phyloP scores from a whole-genome alignment of 148 eudicot species.

The Fagopyrum tataricum region DNA sequence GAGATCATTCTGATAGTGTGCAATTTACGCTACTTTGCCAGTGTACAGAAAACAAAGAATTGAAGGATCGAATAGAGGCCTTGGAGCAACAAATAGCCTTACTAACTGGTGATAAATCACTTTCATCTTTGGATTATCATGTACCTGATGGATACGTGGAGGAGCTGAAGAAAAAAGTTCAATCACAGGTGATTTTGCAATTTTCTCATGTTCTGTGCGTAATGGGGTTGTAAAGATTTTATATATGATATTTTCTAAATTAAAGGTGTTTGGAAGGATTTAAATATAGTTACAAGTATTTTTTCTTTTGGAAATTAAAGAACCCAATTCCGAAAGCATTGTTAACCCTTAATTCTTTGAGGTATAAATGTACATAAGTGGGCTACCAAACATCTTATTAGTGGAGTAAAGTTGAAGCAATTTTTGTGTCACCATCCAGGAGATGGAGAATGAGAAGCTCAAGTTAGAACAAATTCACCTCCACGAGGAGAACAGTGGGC shows the following conservation, averaged over 20 bases:
- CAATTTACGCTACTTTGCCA: conserved; percentile 24
- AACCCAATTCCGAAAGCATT: no score
- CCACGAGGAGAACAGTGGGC: conserved; percentile 75
- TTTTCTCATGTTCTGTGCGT: not conserved
- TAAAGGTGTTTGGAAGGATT: no score
- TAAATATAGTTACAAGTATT: no score
- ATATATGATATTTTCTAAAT: no score
- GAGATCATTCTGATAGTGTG: not conserved
- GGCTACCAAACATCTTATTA: not conserved
- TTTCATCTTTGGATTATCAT: conserved; percentile 27
- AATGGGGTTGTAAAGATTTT: no score
- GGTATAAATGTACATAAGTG: not conserved
- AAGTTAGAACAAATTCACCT: conserved; percentile 67
- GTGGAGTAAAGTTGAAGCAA: not conserved
- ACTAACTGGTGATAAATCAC: conserved; percentile 24
- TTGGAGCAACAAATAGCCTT: conserved; percentile 69
- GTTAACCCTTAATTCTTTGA: not conserved
- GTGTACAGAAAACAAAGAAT: conserved; percentile 70
- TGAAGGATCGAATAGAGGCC: conserved; percentile 47
- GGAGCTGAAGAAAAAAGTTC: conserved; percentile 66
- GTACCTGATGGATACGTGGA: conserved; percentile 49
- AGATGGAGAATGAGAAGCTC: conserved; percentile 68
- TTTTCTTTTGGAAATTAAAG: no score
- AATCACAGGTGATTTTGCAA: conserved; percentile 53
- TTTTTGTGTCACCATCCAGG: conserved; percentile 39